phyloP scores from a whole-genome alignment of 2,329 filamentous ascomycete genomes.

The Penicillium fuscoglaucum region DNA sequence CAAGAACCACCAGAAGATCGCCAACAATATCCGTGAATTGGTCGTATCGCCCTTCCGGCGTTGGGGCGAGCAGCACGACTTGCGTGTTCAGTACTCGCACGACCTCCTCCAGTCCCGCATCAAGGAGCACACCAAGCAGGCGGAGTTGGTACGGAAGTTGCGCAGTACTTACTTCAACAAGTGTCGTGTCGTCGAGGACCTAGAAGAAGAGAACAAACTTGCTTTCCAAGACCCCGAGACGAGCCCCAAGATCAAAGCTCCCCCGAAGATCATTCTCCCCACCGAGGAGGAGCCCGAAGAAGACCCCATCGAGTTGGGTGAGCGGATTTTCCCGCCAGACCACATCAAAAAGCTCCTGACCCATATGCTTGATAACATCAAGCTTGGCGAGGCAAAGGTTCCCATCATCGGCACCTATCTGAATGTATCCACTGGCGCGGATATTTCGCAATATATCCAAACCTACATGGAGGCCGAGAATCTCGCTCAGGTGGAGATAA shows the following conservation, averaged over 20 bases:
- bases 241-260: slow-evolving; percentile 61
- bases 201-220: slow-evolving; percentile 98
- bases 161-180: slow-evolving; percentile 99
- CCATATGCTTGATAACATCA: slow-evolving; percentile 84
- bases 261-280: slow-evolving; percentile 80
- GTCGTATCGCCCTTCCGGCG: slow-evolving; percentile 91
- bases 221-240: slow-evolving; percentile 84
- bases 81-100: slow-evolving; percentile 87
- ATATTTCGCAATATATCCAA: slow-evolving; percentile 95
- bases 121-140: slow-evolving; percentile 90
- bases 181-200: slow-evolving; percentile 89
- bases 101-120: slow-evolving; percentile 89
- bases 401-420: slow-evolving; percentile 92
- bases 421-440: slow-evolving; percentile 86
- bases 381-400: slow-evolving; percentile 87
- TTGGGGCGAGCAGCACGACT: slow-evolving; percentile 95
- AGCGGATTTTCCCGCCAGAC: slow-evolving; percentile 79
- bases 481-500: slow-evolving; percentile 86
- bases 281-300: slow-evolving; percentile 70
- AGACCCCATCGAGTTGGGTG: slow-evolving; percentile 84
- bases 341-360: slow-evolving; percentile 86
- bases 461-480: slow-evolving; percentile 80
- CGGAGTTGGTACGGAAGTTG: slow-evolving; percentile 86
- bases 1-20: slow-evolving; percentile 90
- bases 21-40: slow-evolving; percentile 91